These are phyloP conservation scores for Xylaria sp. DNA, from an alignment of 2,329 filamentous ascomycete species.

Conservation along the genomic window DNA sequence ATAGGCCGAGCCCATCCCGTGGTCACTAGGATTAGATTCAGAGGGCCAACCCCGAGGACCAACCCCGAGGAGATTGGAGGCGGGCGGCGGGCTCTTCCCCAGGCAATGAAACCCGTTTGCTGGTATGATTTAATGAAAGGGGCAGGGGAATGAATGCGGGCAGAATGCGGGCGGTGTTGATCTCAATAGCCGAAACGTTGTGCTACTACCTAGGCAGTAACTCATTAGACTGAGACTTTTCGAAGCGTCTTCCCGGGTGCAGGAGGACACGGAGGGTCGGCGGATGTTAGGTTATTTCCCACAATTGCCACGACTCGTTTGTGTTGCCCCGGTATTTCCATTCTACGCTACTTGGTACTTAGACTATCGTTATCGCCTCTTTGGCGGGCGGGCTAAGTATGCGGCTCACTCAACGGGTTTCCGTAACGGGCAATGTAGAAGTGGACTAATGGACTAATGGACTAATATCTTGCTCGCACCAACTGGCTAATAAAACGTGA, in stretches of 20 bases:
- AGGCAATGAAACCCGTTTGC: neutral
- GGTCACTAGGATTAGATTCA: neutral
- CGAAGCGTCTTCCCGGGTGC: neutral
- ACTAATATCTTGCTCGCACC: no score
- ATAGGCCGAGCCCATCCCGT: neutral
- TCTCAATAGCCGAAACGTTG: neutral
- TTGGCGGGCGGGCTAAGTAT: neutral
- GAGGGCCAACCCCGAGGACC: neutral
- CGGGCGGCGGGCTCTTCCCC: neutral
- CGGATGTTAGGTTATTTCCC: neutral
- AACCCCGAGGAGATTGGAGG: neutral
- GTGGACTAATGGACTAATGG: conserved; percentile 1
- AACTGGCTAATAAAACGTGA: neutral
- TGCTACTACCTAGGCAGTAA: no score
- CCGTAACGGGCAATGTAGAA: conserved; percentile 2
- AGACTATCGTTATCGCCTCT: neutral
- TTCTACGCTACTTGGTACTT: neutral
- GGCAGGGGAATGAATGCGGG: neutral
- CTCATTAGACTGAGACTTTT: no score
- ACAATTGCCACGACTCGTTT: no score
- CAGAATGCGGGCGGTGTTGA: neutral
- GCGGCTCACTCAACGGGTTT: conserved; percentile 16
- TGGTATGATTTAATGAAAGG: neutral
- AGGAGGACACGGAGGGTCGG: neutral
- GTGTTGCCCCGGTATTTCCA: no score